Evolutionary conservation across 768 basidiomycete genomes (phyloP).

Genomic region (Chiua virens): DNA sequence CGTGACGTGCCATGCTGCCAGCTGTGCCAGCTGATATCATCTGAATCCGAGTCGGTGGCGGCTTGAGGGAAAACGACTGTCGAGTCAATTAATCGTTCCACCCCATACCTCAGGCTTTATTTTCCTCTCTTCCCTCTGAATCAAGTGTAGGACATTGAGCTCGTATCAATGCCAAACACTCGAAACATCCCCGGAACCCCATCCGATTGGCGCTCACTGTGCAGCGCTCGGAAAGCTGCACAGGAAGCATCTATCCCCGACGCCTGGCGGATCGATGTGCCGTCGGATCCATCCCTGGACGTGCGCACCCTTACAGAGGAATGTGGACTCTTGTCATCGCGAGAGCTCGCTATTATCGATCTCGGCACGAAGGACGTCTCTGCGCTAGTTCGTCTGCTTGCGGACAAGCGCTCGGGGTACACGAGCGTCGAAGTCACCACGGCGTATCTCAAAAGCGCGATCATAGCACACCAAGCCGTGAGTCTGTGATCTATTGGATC

Average conservation of each 20-base stretch:
- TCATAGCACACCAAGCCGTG: slow-evolving; percentile 27
- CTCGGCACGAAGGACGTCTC: slow-evolving; percentile 27
- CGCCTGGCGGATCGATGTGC: slow-evolving; percentile 21
- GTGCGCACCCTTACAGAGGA: slow-evolving; percentile 21
- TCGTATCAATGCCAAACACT: slow-evolving; percentile 4
- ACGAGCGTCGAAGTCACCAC: slow-evolving; percentile 29
- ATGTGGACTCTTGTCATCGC: slow-evolving; percentile 23
- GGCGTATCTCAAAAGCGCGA: slow-evolving; percentile 29
- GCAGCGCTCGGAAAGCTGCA: slow-evolving; percentile 13
- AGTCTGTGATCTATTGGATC: slow-evolving; percentile 1
- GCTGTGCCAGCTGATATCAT: too few relatives aligned
- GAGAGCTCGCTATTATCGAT: slow-evolving; percentile 22
- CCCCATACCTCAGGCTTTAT: too few relatives aligned
- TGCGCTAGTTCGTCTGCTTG: slow-evolving; percentile 21
- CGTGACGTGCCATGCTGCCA: too few relatives aligned
- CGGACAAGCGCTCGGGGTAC: slow-evolving; percentile 19
- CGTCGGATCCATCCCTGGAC: slow-evolving; percentile 15
- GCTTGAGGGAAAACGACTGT: neutral
- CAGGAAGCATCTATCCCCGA: slow-evolving; percentile 26
- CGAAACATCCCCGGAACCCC: neutral
- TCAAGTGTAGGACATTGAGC: too few relatives aligned
- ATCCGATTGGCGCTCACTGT: slow-evolving; percentile 23
- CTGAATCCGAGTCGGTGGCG: too few relatives aligned
- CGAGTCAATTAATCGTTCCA: neutral
- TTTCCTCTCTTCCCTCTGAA: neutral